phyloP scores from a whole-genome alignment of 495 filamentous ascomycete species.

The Aspergillus haitiensis region DNA sequence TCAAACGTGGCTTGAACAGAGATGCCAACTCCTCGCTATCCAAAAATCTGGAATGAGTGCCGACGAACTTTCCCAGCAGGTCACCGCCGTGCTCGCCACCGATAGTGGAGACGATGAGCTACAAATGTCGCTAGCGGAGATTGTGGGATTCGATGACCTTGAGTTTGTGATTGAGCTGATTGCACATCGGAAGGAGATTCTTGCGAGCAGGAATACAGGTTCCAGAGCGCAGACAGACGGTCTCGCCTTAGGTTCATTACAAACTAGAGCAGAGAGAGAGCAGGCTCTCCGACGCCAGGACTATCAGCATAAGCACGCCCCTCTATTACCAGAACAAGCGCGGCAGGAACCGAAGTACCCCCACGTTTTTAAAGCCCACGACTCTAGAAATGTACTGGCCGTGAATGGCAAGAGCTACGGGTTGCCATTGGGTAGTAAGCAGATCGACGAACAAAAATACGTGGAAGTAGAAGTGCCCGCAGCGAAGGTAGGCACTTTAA shows the following conservation, averaged over 20 bases:
- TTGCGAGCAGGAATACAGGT: conserved; percentile 36
- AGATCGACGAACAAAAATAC: conserved; percentile 67
- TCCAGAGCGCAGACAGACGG: conserved; percentile 48
- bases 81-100: conserved; percentile 65
- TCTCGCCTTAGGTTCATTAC: conserved; percentile 55
- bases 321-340: conserved; percentile 60
- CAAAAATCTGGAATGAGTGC: conserved; percentile 63
- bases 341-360: conserved; percentile 73
- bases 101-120: conserved; percentile 75
- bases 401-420: conserved; percentile 74
- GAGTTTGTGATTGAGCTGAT: conserved; percentile 87
- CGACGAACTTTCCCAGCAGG: conserved; percentile 65
- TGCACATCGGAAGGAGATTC: conserved; percentile 65
- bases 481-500: conserved; percentile 71
- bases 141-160: conserved; percentile 88
- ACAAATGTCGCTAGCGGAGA: conserved; percentile 85
- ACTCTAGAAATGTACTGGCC: conserved; percentile 79
- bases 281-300: conserved; percentile 71
- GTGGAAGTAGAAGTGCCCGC: conserved; percentile 88
- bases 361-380: conserved; percentile 83
- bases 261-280: conserved; percentile 75
- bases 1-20: conserved; percentile 61
- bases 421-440: conserved; percentile 64
- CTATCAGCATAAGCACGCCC: conserved; percentile 75
- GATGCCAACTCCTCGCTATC: conserved; percentile 60